Evolutionary conservation across 129 eudicot species (phyloP), one percentile per base, ranked within the genome.

Genomic region (Flaveria trinervia): DNA sequence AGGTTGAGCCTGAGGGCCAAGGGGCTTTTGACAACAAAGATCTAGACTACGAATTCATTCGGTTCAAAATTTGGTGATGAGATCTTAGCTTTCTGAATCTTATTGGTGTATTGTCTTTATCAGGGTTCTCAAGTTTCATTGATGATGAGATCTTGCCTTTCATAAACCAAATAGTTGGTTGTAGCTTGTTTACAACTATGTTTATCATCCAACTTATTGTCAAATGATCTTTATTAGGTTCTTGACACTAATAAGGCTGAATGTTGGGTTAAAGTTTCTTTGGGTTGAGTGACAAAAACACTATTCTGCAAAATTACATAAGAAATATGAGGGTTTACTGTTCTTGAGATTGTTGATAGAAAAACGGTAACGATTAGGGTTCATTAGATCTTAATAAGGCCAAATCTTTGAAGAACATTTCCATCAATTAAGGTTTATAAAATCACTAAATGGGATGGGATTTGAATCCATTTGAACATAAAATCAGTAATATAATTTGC

Each of bases 161-260:
- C 2, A 10, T 9, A 57, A 20, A 20, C 65, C 65, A 22, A 22
- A 57, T 57, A 22, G 22, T 57, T 56, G 64, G 64, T 55, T 55
- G 25, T 55, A 55, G 25, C 61, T 0, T 39, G 36, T 45, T 20
- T 20, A 12, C 62, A 39, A 10, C 1, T 11, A 5, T 20, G 15
- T 50, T 28, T n/a, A 28, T 15, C 7, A 71, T 71, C 48, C 64
- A 71, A 51, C 45, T 70, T 70, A 48, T 46, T 6, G 60, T 49
- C 60, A 7, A 16, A 22, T 14, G 36, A 57, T 20, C 7, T 20
- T 9, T 57, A 17, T 30, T 30, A 30, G 36, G 36, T 30, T 30
- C 36, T 30, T 30, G 36, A 30, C 36, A 30, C 36, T 30, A 30
- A 4, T 30, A 30, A 0, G 36, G 36, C 36, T 30, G 36, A 30